Evolutionary conservation across 257 asterid species (phyloP).

Genomic region (Craterostigma plantagineum): DNA sequence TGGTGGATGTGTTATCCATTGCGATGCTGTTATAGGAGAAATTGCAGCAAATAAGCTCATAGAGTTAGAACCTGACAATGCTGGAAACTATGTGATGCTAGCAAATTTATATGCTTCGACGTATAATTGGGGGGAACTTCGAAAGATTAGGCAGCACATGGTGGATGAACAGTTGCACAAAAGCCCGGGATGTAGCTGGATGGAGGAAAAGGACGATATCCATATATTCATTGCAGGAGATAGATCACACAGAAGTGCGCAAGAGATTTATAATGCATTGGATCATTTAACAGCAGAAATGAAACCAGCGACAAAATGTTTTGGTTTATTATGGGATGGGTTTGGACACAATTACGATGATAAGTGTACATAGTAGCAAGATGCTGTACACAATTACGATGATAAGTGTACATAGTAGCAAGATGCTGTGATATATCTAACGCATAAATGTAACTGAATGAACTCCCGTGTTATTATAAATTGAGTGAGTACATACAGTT

Average conservation of each 20-base stretch:
- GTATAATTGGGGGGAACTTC: constrained; percentile 50
- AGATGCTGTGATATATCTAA: too few relatives aligned
- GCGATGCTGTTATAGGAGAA: constrained; percentile 47
- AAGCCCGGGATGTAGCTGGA: constrained; percentile 84
- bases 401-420: too few relatives aligned
- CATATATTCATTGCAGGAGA: constrained; percentile 63
- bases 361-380: too few relatives aligned
- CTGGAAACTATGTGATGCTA: constrained; percentile 55
- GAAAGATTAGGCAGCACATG: constrained; percentile 33
- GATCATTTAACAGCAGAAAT: constrained; percentile 45
- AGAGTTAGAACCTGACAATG: constrained; percentile 41
- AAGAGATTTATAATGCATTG: constrained; percentile 41
- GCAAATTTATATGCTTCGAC: constrained; percentile 63
- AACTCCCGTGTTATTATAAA: too few relatives aligned
- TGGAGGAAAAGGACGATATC: constrained; percentile 43
- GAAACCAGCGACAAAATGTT: not conserved
- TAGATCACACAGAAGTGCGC: constrained; percentile 33
- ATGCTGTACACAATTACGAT: too few relatives aligned
- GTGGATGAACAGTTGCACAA: constrained; percentile 31
- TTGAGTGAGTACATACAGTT: too few relatives aligned
- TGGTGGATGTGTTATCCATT: constrained; percentile 56
- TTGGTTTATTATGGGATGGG: too few relatives aligned
- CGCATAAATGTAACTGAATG: too few relatives aligned
- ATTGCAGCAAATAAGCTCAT: constrained; percentile 44
- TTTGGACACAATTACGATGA: too few relatives aligned